Conservation (phyloP, 108 stramenopile species). For the Mayamaea pseudoterrestris region DNA sequence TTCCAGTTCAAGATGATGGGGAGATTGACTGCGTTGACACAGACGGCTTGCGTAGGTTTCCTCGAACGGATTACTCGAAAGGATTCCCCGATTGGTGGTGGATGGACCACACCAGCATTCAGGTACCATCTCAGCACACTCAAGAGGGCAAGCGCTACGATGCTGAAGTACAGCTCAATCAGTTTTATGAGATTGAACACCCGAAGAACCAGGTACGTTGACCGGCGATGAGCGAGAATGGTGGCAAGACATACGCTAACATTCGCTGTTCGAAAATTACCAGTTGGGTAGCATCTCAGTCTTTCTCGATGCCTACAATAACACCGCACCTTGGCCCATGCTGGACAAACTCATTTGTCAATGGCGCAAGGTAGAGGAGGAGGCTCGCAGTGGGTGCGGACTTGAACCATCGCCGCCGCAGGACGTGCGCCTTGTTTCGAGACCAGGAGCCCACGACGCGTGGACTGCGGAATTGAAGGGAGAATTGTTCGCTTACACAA, state of each 20-base stretch:
- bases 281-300: constrained; percentile 24
- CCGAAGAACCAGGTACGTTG: constrained; percentile 3
- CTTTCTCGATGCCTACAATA: constrained; percentile 24
- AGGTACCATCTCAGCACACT: constrained; percentile 28
- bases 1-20: constrained; percentile 16
- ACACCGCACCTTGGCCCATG: constrained; percentile 12
- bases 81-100: constrained; percentile 41
- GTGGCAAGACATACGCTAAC: not conserved
- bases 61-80: constrained; percentile 26
- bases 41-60: constrained; percentile 14
- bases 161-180: constrained; percentile 27
- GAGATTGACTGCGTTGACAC: constrained; percentile 9
- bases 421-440: constrained; percentile 2
- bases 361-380: constrained; percentile 29
- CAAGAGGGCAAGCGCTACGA: constrained; percentile 38
- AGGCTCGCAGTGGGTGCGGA: constrained; percentile 24
- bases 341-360: constrained; percentile 39
- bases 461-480: no score
- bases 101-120: constrained; percentile 27
- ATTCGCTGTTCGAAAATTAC: not conserved
- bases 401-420: constrained; percentile 5
- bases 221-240: not conserved
- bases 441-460: constrained; percentile 1
- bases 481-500: no score
- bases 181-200: constrained; percentile 19